phyloP scores from a whole-genome alignment of 306 rosid genomes.

The Datisca glomerata region DNA sequence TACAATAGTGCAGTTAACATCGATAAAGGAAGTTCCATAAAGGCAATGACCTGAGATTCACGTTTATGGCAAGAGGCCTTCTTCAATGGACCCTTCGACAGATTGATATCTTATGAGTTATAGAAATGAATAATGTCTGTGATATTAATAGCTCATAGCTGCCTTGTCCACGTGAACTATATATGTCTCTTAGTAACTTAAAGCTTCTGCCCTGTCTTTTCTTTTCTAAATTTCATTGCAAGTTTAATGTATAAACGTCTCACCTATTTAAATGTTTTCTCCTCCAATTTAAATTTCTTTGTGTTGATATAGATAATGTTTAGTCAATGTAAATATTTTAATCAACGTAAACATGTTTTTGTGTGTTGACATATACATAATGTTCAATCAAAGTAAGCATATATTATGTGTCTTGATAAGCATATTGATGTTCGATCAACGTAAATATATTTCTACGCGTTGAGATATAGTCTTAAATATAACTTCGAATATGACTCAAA shows the following conservation, averaged over 20 bases:
- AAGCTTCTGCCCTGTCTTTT: neutral
- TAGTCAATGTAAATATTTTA: neutral
- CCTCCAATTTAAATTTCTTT: neutral
- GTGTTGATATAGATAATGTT: neutral
- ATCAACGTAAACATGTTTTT: too few species aligned
- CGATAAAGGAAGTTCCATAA: too few species aligned
- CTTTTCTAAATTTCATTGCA: neutral
- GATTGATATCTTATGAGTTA: too few species aligned
- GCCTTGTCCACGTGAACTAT: conserved; percentile 9
- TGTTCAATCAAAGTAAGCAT: too few species aligned
- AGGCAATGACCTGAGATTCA: conserved; percentile 1
- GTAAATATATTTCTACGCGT: too few species aligned
- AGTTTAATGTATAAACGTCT: conserved; percentile 1
- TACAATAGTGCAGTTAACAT: too few species aligned
- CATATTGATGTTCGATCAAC: too few species aligned
- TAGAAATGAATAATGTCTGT: neutral
- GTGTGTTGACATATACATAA: too few species aligned
- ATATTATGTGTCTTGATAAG: too few species aligned
- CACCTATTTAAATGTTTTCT: neutral
- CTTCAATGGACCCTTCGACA: neutral
- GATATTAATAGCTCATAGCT: neutral
- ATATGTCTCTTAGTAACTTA: conserved; percentile 6
- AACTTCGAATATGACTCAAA: too few species aligned
- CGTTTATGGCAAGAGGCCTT: conserved; percentile 3
- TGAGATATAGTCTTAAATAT: too few species aligned